A percentile compares a stretch with the other conserved stretches of the same genome.
Evolutionary conservation across 2,329 filamentous ascomycete species (phyloP).

Genomic region (Diatrype stigma): DNA sequence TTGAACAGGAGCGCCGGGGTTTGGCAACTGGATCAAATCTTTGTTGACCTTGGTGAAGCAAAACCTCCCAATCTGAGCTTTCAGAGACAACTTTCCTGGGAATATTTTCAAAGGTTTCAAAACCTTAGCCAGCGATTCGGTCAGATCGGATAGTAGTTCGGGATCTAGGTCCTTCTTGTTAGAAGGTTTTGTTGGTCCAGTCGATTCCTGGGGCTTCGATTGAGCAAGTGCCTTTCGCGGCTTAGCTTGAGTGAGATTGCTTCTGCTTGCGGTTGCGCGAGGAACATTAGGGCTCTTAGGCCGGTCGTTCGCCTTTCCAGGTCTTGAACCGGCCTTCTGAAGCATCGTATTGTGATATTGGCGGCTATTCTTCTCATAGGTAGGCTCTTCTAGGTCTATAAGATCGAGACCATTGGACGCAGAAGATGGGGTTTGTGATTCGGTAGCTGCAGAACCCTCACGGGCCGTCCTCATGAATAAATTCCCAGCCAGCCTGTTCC

Average conservation of each 20-base stretch:
- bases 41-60: slow-evolving; percentile 11
- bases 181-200: background rate
- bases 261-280: background rate
- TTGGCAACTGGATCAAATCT: slow-evolving; percentile 2
- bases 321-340: slow-evolving; percentile 12
- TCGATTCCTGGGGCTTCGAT: background rate
- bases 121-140: slow-evolving; percentile 8
- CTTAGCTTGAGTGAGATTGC: background rate
- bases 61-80: slow-evolving; percentile 12
- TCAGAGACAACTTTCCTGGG: slow-evolving; percentile 9
- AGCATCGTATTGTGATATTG: slow-evolving; percentile 12
- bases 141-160: slow-evolving; percentile 8
- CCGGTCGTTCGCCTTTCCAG: background rate
- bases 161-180: slow-evolving; percentile 5
- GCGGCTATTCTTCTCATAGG: slow-evolving; percentile 2
- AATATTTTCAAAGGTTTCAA: slow-evolving; percentile 7
- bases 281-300: background rate
- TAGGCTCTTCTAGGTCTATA: background rate
- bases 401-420: background rate
- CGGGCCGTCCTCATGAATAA: no score
- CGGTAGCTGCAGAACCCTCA: background rate
- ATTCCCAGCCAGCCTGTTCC: background rate
- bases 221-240: background rate
- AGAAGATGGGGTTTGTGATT: background rate
- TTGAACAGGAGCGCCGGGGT: background rate